Evolutionary conservation across 2,329 filamentous ascomycete genomes (phyloP).

Genomic region (Aplosporella prunicola): DNA sequence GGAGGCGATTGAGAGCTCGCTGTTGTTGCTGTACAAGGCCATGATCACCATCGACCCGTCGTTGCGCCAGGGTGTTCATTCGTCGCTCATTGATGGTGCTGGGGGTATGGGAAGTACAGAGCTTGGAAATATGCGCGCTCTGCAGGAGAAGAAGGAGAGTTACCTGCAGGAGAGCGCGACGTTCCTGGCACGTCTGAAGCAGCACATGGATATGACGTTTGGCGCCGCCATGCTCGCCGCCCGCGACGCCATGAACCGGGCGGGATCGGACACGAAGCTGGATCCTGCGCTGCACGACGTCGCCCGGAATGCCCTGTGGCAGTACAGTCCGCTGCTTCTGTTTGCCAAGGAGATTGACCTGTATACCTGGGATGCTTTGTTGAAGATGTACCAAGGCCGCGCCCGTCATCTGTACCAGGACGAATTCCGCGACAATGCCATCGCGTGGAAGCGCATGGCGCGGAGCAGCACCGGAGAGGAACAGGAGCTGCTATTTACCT

Average conservation of each 20-base stretch:
- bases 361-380: constrained; percentile 68
- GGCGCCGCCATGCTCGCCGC: constrained; percentile 64
- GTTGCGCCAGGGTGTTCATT: constrained; percentile 45
- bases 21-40: constrained; percentile 80
- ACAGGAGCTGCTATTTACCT: constrained; percentile 76
- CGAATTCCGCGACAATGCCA: constrained; percentile 69
- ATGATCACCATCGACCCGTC: constrained; percentile 89
- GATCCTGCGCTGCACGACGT: constrained; percentile 60
- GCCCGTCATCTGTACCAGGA: constrained; percentile 68
- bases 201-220: constrained; percentile 76
- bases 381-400: constrained; percentile 72
- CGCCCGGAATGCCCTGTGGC: constrained; percentile 69
- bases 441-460: constrained; percentile 70
- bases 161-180: constrained; percentile 66
- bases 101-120: constrained; percentile 63
- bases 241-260: constrained; percentile 50
- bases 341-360: constrained; percentile 80
- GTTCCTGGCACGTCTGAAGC: constrained; percentile 71
- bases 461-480: constrained; percentile 70
- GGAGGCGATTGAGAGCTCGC: constrained; percentile 64
- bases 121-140: constrained; percentile 75
- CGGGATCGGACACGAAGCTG: constrained; percentile 47
- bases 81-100: constrained; percentile 13
- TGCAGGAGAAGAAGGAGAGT: constrained; percentile 88
- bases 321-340: constrained; percentile 76